Base-by-base conservation (phyloP, 2,329 filamentous ascomycete species). In the Colletotrichum brevisporum region DNA sequence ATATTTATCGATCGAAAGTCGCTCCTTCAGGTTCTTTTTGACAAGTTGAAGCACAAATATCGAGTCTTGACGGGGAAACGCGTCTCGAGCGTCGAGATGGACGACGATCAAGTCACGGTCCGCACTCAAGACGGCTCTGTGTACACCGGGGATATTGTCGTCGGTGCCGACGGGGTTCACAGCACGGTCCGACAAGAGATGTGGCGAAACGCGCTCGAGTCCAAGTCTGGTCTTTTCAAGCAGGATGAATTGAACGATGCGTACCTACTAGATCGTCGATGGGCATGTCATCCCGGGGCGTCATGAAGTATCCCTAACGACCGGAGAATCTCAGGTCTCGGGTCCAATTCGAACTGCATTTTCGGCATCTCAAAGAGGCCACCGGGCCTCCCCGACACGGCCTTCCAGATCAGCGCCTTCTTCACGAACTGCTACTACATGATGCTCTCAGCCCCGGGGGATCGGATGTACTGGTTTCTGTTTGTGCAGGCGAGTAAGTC, bases 141-240 rank as follows among this genome's bases (percentile, higher is more conserved):
- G 0, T 78, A 77, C 54, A 41, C 65, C 1, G 82, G 80, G 0
- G 75, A 77, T 24, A 71, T 82, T 81, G 45, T 69, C 81, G 73
- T 83, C 0, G 81, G 82, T 0, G 77, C 78, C 0, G 82, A 84
- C 48, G 82, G 83, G 0, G 75, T 84, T 16, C 75, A 81, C 62
- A 83, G 82, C 69, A 70, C 60, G 0, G 74, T 81, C 1, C 72
- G 82, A 3, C 52, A 70, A 6, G 76, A 80, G 31, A 78, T 78
- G 75, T 63, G 54, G 26, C 71, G 73, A 6, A 62, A 74, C 3
- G 75, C 51, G 18, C 45, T 71, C 31, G 69, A 73, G 39, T 63
- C 69, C 43, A 18, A 41, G 58, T 65, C 27, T 9, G 27, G 27
- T 31, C 3, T 31, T 31, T 31, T 31, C 27, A 9, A 31, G 10